Evolutionary conservation across 2,329 filamentous ascomycete species (phyloP).

Genomic region (Penicillium oxalicum): DNA sequence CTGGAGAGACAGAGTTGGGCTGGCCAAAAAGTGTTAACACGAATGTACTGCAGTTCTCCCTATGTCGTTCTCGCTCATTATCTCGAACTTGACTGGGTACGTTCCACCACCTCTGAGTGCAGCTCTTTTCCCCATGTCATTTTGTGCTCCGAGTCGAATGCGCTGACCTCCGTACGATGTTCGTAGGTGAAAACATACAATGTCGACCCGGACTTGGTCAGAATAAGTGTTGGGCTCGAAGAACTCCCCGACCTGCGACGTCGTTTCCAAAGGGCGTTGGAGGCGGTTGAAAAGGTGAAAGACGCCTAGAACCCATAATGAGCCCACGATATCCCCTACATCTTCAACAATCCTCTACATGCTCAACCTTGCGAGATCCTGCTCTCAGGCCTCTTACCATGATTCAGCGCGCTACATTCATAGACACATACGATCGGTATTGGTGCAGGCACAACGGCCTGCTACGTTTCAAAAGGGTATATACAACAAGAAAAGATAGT

Average conservation of each 20-base stretch:
- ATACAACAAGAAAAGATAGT: constrained; percentile 4
- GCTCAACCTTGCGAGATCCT: background rate
- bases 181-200: constrained; percentile 65
- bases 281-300: constrained; percentile 41
- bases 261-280: constrained; percentile 64
- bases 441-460: background rate
- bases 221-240: constrained; percentile 87
- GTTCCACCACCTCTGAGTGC: constrained; percentile 10
- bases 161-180: constrained; percentile 8
- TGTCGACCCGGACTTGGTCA: constrained; percentile 71
- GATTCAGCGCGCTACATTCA: background rate
- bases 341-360: constrained; percentile 2
- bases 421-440: background rate
- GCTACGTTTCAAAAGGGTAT: constrained; percentile 6
- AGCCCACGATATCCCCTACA: background rate
- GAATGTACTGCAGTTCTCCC: constrained; percentile 55
- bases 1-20: too few species aligned
- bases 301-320: constrained; percentile 3
- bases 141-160: background rate
- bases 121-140: constrained; percentile 7
- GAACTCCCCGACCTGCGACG: constrained; percentile 60
- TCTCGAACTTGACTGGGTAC: constrained; percentile 78
- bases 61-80: constrained; percentile 93
- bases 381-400: background rate
- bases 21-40: background rate